phyloP scores from a whole-genome alignment of 495 filamentous ascomycete genomes.

The Alectoria sarmentosa region DNA sequence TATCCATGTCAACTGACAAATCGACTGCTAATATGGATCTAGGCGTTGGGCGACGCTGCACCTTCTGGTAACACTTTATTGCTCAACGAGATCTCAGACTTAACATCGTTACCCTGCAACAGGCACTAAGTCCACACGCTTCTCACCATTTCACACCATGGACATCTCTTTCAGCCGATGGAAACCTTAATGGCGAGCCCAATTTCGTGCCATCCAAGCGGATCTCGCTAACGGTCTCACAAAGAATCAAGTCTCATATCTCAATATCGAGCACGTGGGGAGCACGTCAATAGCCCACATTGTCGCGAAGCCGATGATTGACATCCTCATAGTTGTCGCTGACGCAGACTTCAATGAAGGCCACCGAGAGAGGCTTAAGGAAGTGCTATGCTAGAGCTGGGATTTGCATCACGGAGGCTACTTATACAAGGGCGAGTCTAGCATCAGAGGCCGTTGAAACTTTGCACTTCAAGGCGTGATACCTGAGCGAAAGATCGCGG shows the following conservation, averaged over 20 bases:
- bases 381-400: slow-evolving; percentile 2
- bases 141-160: background rate
- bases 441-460: slow-evolving; percentile 1
- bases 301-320: slow-evolving; percentile 30
- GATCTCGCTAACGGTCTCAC: slow-evolving; percentile 17
- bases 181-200: slow-evolving; percentile 26
- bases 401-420: slow-evolving; percentile 4
- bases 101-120: no score
- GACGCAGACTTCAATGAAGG: background rate
- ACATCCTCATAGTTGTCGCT: slow-evolving; percentile 29
- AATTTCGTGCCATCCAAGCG: slow-evolving; percentile 22
- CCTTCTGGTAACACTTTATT: no score
- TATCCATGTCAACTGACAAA: no score
- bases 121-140: no score
- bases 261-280: slow-evolving; percentile 30
- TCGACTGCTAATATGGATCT: no score
- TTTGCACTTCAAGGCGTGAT: no score
- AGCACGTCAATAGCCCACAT: slow-evolving; percentile 30
- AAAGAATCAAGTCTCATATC: background rate
- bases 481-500: no score
- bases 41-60: no score
- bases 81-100: no score
- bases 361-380: background rate
- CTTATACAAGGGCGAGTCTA: background rate
- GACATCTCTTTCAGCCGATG: slow-evolving; percentile 24